Evolutionary conservation across 805 yeast genomes (phyloP).

Genomic region (Candida vaughaniae): DNA sequence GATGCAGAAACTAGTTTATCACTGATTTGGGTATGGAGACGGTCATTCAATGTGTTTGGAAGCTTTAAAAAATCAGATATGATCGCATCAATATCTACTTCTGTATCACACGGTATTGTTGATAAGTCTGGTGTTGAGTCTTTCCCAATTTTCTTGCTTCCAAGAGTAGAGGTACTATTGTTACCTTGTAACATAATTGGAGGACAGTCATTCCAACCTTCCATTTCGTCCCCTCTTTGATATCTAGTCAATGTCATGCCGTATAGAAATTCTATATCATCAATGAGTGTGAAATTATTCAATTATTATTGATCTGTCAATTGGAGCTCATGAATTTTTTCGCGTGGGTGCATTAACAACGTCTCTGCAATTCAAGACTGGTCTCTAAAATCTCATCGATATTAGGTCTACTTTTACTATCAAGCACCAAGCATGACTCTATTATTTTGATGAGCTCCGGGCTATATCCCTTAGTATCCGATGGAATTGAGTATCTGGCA

Average conservation of each 20-base stretch:
- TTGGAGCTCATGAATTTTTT: too few species aligned
- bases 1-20: slow-evolving; percentile 29
- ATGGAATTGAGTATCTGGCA: slow-evolving; percentile 63
- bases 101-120: neutral
- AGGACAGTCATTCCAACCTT: slow-evolving; percentile 69
- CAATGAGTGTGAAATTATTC: slow-evolving; percentile 1
- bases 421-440: slow-evolving; percentile 57
- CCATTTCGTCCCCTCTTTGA: slow-evolving; percentile 38
- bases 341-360: neutral
- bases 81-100: slow-evolving; percentile 2
- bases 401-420: slow-evolving; percentile 61
- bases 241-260: slow-evolving; percentile 31
- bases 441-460: slow-evolving; percentile 57
- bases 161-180: slow-evolving; percentile 5
- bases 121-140: neutral
- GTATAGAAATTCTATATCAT: too few species aligned
- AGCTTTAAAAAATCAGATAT: slow-evolving; percentile 10
- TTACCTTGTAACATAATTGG: slow-evolving; percentile 21
- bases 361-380: slow-evolving; percentile 39
- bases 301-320: too few species aligned
- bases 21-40: slow-evolving; percentile 45
- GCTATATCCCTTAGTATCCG: slow-evolving; percentile 49
- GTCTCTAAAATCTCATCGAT: slow-evolving; percentile 56
- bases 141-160: neutral
- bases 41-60: slow-evolving; percentile 33